Evolutionary conservation across 2,329 filamentous ascomycete genomes (phyloP), one percentile per base, ranked within the genome.

Genomic region (Hirsutella minnesotensis): DNA sequence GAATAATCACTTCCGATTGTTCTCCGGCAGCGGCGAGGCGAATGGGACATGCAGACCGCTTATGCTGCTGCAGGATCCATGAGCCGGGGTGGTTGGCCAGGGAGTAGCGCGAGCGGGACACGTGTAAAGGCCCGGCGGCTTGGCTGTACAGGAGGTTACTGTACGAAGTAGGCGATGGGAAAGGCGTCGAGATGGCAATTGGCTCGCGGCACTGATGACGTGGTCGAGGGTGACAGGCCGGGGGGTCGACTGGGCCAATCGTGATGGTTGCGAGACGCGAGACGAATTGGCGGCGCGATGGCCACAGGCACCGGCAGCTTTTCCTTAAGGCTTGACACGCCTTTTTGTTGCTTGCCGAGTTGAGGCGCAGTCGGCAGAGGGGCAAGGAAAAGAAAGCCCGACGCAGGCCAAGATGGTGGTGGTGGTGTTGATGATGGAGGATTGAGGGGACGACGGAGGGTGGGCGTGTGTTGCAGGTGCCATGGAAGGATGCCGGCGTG

Each of bases 31-130:
- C 19, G 19, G 18, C 38, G 19, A 19, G 38, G 24, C 40, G 34
- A 20, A 16, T 35, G 12, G 33, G 33, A 42, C 16, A 31, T 40
- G 44, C 44, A 42, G 44, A 41, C 40, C 31, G 44, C 44, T 40
- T 39, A 41, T 39, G 39, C 38, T 42, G 44, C 44, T 40, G 44
- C 44, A 45, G 44, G 40, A 39, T 22, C 44, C 40, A 42, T 42
- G 40, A 40, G 43, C 37, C 31, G 33, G 31, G 44, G 44, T 31
- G 24, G 18, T 24, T 5, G 33, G 42, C 40, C 18, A 16, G n/a
- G 9, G 20, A 27, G 37, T 31, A 40, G 37, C 31, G 24, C 31
- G 38, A 24, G 40, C 31, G 40, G 40, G 24, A 44, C 43, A 41
- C 39, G 43, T 44, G 43, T 44, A 27, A 27, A 27, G n/a, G 24